Percentiles rank a stretch among this genome's conserved stretches.
These are phyloP conservation scores for Paragyromitra xinjiangensis DNA, from an alignment of 495 filamentous ascomycete genomes.

Conservation along the genomic window DNA sequence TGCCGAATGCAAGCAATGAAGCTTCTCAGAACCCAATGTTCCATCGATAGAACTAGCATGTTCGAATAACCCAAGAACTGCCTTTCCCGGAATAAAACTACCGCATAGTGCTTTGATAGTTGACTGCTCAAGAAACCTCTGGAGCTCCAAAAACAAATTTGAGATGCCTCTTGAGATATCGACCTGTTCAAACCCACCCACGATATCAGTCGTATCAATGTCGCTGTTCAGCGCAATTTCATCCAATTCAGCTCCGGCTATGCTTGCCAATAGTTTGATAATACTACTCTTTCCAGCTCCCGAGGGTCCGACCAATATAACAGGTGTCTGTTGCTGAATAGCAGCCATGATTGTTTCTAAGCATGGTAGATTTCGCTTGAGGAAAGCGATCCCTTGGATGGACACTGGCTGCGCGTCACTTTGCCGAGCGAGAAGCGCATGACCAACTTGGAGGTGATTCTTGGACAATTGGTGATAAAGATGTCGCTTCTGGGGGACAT, in stretches of 20 bases:
- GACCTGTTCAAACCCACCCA: constrained; percentile 95
- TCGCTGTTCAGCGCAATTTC: constrained; percentile 88
- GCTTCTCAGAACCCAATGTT: constrained; percentile 35
- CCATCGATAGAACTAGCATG: constrained; percentile 11
- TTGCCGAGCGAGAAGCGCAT: constrained; percentile 73
- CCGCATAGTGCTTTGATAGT: constrained; percentile 64
- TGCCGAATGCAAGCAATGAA: constrained; percentile 24
- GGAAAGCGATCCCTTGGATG: constrained; percentile 66
- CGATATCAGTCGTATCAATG: constrained; percentile 94
- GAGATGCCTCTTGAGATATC: constrained; percentile 76
- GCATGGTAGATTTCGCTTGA: constrained; percentile 69
- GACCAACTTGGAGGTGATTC: constrained; percentile 77
- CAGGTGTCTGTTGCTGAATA: constrained; percentile 83
- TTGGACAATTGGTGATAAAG: constrained; percentile 72
- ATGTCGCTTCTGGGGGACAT: constrained; percentile 57
- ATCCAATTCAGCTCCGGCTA: constrained; percentile 74
- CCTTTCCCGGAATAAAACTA: constrained; percentile 60
- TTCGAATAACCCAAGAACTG: constrained; percentile 56
- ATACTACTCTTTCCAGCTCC: constrained; percentile 86
- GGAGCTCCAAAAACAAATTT: constrained; percentile 65
- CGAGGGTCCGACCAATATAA: constrained; percentile 84
- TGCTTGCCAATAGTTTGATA: constrained; percentile 78
- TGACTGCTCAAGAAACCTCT: constrained; percentile 64
- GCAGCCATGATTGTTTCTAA: constrained; percentile 89
- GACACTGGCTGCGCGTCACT: constrained; percentile 65